Conservation (phyloP, 2,329 filamentous ascomycete genomes). For the Colletotrichum chlorophyti region DNA sequence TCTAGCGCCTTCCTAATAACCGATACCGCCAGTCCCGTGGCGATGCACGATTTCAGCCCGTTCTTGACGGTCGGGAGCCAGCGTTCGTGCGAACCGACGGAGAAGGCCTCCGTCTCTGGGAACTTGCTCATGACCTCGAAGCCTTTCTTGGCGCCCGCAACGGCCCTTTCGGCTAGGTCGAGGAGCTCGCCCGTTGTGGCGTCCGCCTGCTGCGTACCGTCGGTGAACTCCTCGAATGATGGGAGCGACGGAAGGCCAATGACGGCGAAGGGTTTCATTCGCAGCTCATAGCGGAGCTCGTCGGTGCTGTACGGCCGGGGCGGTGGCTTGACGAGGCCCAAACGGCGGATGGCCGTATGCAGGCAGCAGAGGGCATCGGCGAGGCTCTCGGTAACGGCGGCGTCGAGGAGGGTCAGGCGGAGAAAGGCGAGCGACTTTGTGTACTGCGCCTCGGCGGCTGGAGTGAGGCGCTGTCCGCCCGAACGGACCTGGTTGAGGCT, state of each 20-base stretch:
- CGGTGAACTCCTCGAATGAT: slow-evolving; percentile 65
- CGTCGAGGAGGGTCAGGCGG: slow-evolving; percentile 68
- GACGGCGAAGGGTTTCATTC: slow-evolving; percentile 82
- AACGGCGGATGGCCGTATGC: slow-evolving; percentile 70
- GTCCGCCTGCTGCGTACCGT: slow-evolving; percentile 48
- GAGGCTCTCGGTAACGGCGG: slow-evolving; percentile 66
- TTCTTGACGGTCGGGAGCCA: slow-evolving; percentile 68
- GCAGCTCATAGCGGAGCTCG: slow-evolving; percentile 76
- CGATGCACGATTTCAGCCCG: slow-evolving; percentile 74
- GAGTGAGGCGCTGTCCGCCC: slow-evolving; percentile 32
- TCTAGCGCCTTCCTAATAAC: slow-evolving; percentile 64
- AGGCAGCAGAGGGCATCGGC: slow-evolving; percentile 64
- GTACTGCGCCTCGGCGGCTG: slow-evolving; percentile 49
- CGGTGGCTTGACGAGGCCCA: slow-evolving; percentile 58
- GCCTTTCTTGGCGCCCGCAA: slow-evolving; percentile 57
- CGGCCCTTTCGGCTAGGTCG: slow-evolving; percentile 51
- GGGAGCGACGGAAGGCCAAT: slow-evolving; percentile 74
- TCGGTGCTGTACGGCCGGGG: slow-evolving; percentile 71
- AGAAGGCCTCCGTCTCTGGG: slow-evolving; percentile 58
- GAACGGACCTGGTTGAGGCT: slow-evolving; percentile 39
- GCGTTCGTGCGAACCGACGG: slow-evolving; percentile 62
- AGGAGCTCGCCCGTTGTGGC: slow-evolving; percentile 48
- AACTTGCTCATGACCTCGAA: slow-evolving; percentile 64
- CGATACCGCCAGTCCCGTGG: slow-evolving; percentile 69
- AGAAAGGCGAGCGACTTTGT: slow-evolving; percentile 60